phyloP scores from a whole-genome alignment of 768 basidiomycete genomes.

The Mycena latifolia region DNA sequence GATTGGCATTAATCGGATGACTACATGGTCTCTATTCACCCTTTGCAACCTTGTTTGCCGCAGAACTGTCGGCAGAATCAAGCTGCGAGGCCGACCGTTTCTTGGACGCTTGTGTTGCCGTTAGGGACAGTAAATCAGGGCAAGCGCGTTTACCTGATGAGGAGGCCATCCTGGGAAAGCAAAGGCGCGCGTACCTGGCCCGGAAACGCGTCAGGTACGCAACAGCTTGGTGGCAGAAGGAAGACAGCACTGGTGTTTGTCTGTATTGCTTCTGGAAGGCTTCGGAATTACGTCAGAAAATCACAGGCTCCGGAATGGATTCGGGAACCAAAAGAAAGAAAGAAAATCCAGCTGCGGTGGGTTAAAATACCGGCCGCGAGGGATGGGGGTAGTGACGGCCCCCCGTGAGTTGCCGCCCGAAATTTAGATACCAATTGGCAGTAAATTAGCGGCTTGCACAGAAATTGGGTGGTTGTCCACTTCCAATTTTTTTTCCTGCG shows the following conservation, averaged over 20 bases:
- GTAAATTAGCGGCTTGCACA: too few relatives aligned
- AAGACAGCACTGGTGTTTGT: background rate
- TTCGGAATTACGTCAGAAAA: too few relatives aligned
- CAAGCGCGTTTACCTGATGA: background rate
- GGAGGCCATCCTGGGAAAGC: background rate
- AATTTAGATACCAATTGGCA: too few relatives aligned
- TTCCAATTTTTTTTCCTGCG: too few relatives aligned
- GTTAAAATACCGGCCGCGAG: too few relatives aligned
- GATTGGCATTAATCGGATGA: background rate
- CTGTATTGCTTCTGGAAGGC: too few relatives aligned
- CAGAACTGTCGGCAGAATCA: conserved; percentile 1
- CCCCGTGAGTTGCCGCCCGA: too few relatives aligned
- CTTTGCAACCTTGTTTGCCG: conserved; percentile 31
- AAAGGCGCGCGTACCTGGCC: conserved; percentile 8
- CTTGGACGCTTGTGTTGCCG: conserved; percentile 11
- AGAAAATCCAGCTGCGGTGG: too few relatives aligned
- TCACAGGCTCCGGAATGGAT: too few relatives aligned
- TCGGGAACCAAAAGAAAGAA: too few relatives aligned
- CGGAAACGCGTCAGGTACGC: conserved; percentile 9
- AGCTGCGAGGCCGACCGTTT: conserved; percentile 27
- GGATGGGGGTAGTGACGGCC: too few relatives aligned
- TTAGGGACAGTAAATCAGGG: background rate
- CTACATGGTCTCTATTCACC: conserved; percentile 9
- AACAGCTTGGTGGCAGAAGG: background rate
- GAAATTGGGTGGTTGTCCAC: too few relatives aligned